Base-by-base conservation (phyloP, 768 basidiomycete genomes). In the Pleurotus platypus region DNA sequence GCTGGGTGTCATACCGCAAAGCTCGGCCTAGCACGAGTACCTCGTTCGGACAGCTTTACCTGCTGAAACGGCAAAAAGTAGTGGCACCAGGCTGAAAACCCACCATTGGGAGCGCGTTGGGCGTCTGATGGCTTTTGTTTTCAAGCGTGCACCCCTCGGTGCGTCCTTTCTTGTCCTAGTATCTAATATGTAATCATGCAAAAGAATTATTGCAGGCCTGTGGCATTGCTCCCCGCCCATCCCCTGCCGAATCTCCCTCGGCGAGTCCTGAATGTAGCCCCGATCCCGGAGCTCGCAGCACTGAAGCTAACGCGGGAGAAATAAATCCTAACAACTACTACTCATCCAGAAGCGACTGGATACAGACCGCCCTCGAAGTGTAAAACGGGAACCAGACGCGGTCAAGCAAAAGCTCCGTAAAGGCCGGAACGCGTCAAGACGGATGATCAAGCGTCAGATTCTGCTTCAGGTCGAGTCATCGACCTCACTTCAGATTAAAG, bases 111-210 rank as follows among this genome's bases (percentile, higher is more conserved):
- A 42, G 38, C 11, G 48, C 46, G 37, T 20, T 43, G 3, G 18
- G 16, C 30, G 47, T 8, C 26, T 62, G 4, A 60, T 46, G 4
- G 51, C 56, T 12, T 62, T 64, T 20, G 18, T 55, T 15, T 64
- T 62, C 57, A 58, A 51, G 22, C 62, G 62, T 45, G 35, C 60
- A 42, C 61, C 67, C 2, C 58, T 66, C 3, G 64, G 66, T 63
- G 18, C 49, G 62, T 56, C 16, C n/a, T 48, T 3, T 20, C 2
- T 20, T 20, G 22, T 26, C 22, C 22, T 26, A 11, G 3, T 27
- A 49, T n/a, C 5, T 9, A 46, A 45, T 45, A 45, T 15, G 16
- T 15, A 16, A 8, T 22, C n/a, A 9, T 22, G 43, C 9, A 2
- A 22, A n/a, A 27, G 47, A n/a, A 7, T n/a, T 49, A 20, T 49